Conservation (phyloP, 139 green algal species). For the Zygnema circumcarinatum region DNA sequence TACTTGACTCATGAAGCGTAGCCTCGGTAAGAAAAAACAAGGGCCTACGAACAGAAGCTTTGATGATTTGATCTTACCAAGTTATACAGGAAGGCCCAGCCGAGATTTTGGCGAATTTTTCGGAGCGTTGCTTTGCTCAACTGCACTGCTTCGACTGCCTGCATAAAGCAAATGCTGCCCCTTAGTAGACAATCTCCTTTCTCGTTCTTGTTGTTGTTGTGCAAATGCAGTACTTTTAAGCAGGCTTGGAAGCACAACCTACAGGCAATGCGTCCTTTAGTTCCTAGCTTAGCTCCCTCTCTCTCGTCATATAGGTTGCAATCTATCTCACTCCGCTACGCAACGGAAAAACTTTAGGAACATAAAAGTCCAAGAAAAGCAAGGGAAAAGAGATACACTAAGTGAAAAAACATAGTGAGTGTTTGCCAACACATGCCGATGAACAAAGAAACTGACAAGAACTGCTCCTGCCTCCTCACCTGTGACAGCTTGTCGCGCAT, state of each 20-base stretch:
- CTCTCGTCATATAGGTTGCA: too few species aligned
- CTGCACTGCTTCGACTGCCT: constrained; percentile 26
- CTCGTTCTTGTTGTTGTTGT: neutral
- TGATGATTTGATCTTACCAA: constrained; percentile 57
- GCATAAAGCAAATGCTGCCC: neutral
- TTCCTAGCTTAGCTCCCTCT: too few species aligned
- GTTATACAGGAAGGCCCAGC: constrained; percentile 95
- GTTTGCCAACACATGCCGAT: neutral
- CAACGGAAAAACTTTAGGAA: neutral
- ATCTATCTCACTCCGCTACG: too few species aligned
- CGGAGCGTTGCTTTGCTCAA: constrained; percentile 78
- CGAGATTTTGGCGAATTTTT: constrained; percentile 94
- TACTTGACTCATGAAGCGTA: too few species aligned
- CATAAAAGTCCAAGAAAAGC: neutral
- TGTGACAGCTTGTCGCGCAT: constrained; percentile 85
- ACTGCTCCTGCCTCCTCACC: constrained; percentile 27
- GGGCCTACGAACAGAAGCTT: too few species aligned
- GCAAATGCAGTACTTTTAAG: neutral
- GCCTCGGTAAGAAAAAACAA: too few species aligned
- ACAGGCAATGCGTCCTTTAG: too few species aligned
- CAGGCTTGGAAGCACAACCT: too few species aligned
- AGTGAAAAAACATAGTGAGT: constrained; percentile 7
- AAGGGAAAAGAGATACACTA: too few species aligned
- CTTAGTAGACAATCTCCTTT: constrained; percentile 7
- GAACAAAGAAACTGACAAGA: neutral